A percentile compares a stretch with the other conserved stretches of the same genome.
Conservation (phyloP, 495 filamentous ascomycete genomes). For the Stereocaulon alpinum region DNA sequence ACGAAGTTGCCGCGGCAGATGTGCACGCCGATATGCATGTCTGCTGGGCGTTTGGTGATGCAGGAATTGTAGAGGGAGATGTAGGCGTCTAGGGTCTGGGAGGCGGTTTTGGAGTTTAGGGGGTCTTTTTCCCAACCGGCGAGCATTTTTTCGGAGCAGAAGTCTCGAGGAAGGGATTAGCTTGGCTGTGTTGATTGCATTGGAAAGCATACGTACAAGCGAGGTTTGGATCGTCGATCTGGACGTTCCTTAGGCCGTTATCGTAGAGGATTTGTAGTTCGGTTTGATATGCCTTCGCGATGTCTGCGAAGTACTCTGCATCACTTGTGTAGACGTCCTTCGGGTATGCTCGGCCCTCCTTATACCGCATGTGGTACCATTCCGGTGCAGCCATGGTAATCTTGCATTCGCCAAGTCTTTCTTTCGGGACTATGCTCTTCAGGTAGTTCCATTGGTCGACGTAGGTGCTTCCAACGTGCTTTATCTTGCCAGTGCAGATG, state of each 20-base stretch:
- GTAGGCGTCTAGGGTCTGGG: conserved; percentile 62
- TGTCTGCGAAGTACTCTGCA: conserved; percentile 63
- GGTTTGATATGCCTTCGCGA: conserved; percentile 60
- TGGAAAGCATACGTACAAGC: conserved; percentile 53
- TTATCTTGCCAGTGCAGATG: conserved; percentile 62
- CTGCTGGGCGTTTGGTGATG: conserved; percentile 50
- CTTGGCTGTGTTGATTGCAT: neutral
- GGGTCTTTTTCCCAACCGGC: conserved; percentile 51
- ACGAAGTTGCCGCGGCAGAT: conserved; percentile 77
- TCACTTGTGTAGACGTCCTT: conserved; percentile 54
- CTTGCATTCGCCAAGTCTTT: conserved; percentile 55
- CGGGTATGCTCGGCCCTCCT: conserved; percentile 57
- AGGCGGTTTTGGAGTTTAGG: conserved; percentile 45
- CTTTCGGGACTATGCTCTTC: conserved; percentile 47
- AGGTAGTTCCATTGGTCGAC: conserved; percentile 60
- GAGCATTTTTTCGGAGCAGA: conserved; percentile 68
- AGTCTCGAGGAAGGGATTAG: conserved; percentile 39
- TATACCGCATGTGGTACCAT: conserved; percentile 67
- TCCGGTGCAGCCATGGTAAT: conserved; percentile 63
- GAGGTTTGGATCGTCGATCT: conserved; percentile 68
- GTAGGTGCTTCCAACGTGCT: conserved; percentile 52
- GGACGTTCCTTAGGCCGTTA: conserved; percentile 58
- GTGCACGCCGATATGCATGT: conserved; percentile 68
- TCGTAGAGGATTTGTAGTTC: conserved; percentile 59
- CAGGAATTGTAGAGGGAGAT: conserved; percentile 68